These are phyloP conservation scores for Ogataea degrootiae DNA, from an alignment of 805 yeast genomes.

Conservation along the genomic window DNA sequence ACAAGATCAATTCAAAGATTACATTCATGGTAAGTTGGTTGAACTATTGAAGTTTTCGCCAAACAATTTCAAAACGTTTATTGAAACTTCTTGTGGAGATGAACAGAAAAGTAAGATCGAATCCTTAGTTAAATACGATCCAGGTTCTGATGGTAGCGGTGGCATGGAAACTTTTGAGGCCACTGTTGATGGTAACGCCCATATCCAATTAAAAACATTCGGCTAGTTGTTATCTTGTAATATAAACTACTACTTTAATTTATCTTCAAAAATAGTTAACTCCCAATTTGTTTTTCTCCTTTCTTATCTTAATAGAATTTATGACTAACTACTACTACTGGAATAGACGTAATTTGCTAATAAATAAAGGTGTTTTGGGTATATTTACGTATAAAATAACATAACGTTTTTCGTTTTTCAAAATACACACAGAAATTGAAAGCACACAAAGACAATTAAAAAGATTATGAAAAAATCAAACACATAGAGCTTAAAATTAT, in stretches of 20 bases:
- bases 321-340: too few species aligned
- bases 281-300: too few species aligned
- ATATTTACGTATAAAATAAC: background rate
- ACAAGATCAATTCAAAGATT: constrained; percentile 23
- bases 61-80: constrained; percentile 43
- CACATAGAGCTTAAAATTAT: background rate
- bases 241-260: too few species aligned
- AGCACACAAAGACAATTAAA: too few species aligned
- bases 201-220: constrained; percentile 51
- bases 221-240: constrained; percentile 15
- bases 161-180: constrained; percentile 5
- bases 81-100: constrained; percentile 33
- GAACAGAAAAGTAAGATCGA: constrained; percentile 41
- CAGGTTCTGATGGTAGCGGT: constrained; percentile 5
- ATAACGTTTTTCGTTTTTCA: background rate
- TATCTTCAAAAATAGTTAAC: too few species aligned
- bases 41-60: constrained; percentile 42
- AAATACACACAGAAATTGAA: too few species aligned
- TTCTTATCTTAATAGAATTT: too few species aligned
- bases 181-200: constrained; percentile 25
- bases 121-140: constrained; percentile 36
- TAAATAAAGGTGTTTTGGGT: too few species aligned
- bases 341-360: too few species aligned
- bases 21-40: constrained; percentile 44
- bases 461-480: background rate